Conservation (phyloP, 192 early-diverging fungal genomes). For the Phlyctochytrium planicorne region DNA sequence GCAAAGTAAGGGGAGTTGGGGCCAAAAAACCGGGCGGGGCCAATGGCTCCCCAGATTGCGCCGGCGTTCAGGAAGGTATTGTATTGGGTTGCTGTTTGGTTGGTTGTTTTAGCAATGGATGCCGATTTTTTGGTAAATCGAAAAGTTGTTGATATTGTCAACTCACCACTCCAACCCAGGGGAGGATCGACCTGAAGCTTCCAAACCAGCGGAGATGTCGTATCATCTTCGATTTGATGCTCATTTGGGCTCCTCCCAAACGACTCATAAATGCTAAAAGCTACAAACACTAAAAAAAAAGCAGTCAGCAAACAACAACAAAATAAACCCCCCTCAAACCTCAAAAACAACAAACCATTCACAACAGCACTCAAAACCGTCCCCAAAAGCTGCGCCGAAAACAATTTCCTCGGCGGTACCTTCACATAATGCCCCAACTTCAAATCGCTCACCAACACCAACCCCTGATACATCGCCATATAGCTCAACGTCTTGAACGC, state of each 20-base stretch:
- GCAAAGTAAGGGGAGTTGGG: slow-evolving; percentile 10
- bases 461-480: slow-evolving; percentile 76
- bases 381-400: neutral
- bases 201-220: neutral
- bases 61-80: slow-evolving; percentile 26
- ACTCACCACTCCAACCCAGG: neutral
- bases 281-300: slow-evolving; percentile 40
- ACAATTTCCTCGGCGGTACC: slow-evolving; percentile 33
- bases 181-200: neutral
- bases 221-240: neutral
- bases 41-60: slow-evolving; percentile 36
- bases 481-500: slow-evolving; percentile 86
- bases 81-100: slow-evolving; percentile 9
- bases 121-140: neutral
- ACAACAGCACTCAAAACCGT: neutral
- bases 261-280: slow-evolving; percentile 27
- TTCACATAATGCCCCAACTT: slow-evolving; percentile 80
- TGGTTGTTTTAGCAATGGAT: neutral
- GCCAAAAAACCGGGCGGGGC: slow-evolving; percentile 31
- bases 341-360: neutral
- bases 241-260: slow-evolving; percentile 1
- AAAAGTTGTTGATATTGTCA: neutral
- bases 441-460: slow-evolving; percentile 68
- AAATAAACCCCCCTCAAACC: neutral
- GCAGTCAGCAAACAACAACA: slow-evolving; percentile 39